Evolutionary conservation across 768 basidiomycete species (phyloP).

Genomic region (Pluteus cervinus): DNA sequence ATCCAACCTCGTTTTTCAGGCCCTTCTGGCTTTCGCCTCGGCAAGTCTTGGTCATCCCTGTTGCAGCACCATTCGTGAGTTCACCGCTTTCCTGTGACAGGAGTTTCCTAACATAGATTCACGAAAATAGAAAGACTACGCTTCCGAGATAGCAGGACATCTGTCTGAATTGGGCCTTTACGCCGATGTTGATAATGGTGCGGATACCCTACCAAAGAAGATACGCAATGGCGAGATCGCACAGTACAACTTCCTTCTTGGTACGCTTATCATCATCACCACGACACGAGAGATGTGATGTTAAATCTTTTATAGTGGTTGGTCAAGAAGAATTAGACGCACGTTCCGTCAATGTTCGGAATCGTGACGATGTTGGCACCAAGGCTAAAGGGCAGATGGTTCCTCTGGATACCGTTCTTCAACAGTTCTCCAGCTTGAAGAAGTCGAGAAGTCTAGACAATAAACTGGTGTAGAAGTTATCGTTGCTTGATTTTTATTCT

Average conservation of each 20-base stretch:
- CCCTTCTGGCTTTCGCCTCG: conserved; percentile 99
- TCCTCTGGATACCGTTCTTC: conserved; percentile 61
- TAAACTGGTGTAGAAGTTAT: conserved; percentile 35
- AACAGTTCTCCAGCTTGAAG: conserved; percentile 73
- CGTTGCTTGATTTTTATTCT: too few relatives aligned
- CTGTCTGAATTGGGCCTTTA: conserved; percentile 70
- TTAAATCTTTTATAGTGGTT: conserved; percentile 55
- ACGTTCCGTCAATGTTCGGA: conserved; percentile 90
- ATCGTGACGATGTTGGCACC: conserved; percentile 87
- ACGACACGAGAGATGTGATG: too few relatives aligned
- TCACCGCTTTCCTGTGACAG: conserved; percentile 1
- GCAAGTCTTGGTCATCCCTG: conserved; percentile 91
- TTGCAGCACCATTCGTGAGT: conserved; percentile 83
- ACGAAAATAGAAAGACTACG: conserved; percentile 75
- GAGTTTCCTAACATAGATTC: conserved; percentile 10
- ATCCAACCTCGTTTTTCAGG: too few relatives aligned
- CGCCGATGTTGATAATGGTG: conserved; percentile 88
- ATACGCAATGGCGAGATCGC: conserved; percentile 95
- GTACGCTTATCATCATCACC: conserved; percentile 42
- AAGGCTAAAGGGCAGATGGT: conserved; percentile 77
- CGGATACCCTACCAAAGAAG: conserved; percentile 94
- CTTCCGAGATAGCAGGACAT: conserved; percentile 67
- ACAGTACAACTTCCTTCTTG: conserved; percentile 97
- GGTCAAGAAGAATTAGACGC: conserved; percentile 88
- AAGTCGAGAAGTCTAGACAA: conserved; percentile 35